A percentile compares a stretch with the other conserved stretches of the same genome.
phyloP scores from a whole-genome alignment of 352 stramenopile species.

The Elongisporangium prolatum region DNA sequence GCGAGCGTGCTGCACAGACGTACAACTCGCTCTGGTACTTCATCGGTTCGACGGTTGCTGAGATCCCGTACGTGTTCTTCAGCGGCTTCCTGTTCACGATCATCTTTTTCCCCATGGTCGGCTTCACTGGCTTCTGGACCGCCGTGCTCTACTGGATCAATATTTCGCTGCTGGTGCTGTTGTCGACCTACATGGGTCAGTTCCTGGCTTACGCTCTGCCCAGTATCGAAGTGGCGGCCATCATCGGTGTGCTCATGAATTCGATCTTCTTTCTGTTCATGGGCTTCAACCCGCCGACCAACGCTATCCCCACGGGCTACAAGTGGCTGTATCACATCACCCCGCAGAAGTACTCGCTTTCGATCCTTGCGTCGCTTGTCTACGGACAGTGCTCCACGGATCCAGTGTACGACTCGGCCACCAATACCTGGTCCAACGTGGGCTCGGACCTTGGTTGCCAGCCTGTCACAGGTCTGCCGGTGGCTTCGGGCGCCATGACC shows the following conservation, averaged over 20 bases:
- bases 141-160: conserved; percentile 36
- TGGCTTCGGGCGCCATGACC: conserved; percentile 15
- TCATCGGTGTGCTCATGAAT: conserved; percentile 24
- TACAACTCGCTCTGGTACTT: conserved; percentile 75
- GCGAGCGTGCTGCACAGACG: conserved; percentile 69
- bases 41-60: conserved; percentile 35
- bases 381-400: conserved; percentile 28
- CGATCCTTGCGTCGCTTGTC: conserved; percentile 20
- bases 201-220: conserved; percentile 27
- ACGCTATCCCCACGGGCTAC: conserved; percentile 25
- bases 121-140: conserved; percentile 27
- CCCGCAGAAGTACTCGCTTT: conserved; percentile 20
- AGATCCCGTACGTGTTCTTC: conserved; percentile 64
- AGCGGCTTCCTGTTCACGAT: conserved; percentile 25
- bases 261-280: conserved; percentile 34
- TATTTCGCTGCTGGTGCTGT: conserved; percentile 24
- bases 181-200: conserved; percentile 34
- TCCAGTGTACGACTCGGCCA: conserved; percentile 21
- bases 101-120: conserved; percentile 39
- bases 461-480: conserved; percentile 21
- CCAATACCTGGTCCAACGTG: conserved; percentile 17
- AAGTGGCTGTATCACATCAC: conserved; percentile 40
- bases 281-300: conserved; percentile 27
- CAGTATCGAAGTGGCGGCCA: conserved; percentile 18
- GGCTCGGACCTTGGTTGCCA: conserved; percentile 31